Percentiles rank a stretch among this genome's conserved stretches.
These are phyloP conservation scores for Candida andamanensis DNA, from an alignment of 805 yeast genomes.

Conservation along the genomic window DNA sequence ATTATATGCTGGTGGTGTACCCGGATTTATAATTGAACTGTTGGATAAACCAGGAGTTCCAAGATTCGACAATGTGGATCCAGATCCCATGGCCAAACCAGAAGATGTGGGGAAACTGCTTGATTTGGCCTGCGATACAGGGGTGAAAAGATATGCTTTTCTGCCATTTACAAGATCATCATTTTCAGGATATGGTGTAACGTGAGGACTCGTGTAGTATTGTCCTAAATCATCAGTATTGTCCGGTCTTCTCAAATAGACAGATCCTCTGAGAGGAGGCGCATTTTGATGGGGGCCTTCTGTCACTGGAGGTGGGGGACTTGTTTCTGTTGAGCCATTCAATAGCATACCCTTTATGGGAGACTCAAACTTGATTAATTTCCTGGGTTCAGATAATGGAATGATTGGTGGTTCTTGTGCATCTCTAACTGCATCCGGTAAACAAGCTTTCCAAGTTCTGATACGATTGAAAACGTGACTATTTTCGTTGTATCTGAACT, in stretches of 20 bases:
- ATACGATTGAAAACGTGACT: conserved; percentile 90
- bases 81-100: no score
- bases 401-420: conserved; percentile 70
- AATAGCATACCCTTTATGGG: conserved; percentile 79
- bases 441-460: conserved; percentile 97
- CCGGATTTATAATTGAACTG: neutral
- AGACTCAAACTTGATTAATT: conserved; percentile 71
- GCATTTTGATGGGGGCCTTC: conserved; percentile 74
- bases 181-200: conserved; percentile 32
- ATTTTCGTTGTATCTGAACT: conserved; percentile 85
- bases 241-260: conserved; percentile 69
- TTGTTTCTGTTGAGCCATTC: conserved; percentile 63
- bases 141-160: conserved; percentile 40
- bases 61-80: neutral
- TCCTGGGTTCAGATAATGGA: conserved; percentile 62
- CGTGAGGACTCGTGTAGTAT: conserved; percentile 43
- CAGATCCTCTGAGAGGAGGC: conserved; percentile 93
- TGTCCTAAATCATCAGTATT: conserved; percentile 82
- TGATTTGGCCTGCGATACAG: conserved; percentile 37
- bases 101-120: conserved; percentile 3
- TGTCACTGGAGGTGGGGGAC: conserved; percentile 77
- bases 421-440: conserved; percentile 93
- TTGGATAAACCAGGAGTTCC: no score
- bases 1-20: neutral
- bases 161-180: conserved; percentile 33